These are phyloP conservation scores for Hymenoscyphus repandus DNA, from an alignment of 2,329 filamentous ascomycete genomes.

Conservation along the genomic window DNA sequence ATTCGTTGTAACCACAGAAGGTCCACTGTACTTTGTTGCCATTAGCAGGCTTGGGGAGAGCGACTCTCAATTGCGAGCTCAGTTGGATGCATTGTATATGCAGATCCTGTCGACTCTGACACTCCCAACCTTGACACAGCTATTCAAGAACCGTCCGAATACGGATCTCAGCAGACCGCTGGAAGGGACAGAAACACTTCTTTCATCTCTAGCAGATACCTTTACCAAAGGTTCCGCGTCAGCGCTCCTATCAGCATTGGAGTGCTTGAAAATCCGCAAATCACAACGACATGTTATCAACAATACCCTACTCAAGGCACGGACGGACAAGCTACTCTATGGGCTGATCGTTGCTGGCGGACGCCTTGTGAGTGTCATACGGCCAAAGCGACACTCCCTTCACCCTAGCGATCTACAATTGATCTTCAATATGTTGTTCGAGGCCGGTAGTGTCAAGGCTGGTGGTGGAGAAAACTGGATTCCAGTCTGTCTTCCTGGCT, in stretches of 20 bases:
- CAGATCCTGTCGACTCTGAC: constrained; percentile 95
- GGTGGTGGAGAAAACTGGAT: constrained; percentile 98
- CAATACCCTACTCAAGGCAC: constrained; percentile 74
- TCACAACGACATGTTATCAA: constrained; percentile 82
- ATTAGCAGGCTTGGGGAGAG: constrained; percentile 92
- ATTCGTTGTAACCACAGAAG: constrained; percentile 81
- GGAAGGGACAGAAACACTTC: constrained; percentile 82
- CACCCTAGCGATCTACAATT: constrained; percentile 94
- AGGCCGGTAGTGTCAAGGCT: constrained; percentile 84
- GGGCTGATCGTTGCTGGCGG: constrained; percentile 90
- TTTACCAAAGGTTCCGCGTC: constrained; percentile 92
- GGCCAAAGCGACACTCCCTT: constrained; percentile 89
- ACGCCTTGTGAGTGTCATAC: constrained; percentile 86
- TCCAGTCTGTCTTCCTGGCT: constrained; percentile 88
- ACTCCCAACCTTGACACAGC: constrained; percentile 75
- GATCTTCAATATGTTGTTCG: constrained; percentile 99
- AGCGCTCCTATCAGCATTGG: constrained; percentile 79
- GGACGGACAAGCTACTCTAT: constrained; percentile 76
- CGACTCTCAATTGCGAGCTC: constrained; percentile 77
- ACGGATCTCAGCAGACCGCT: constrained; percentile 86
- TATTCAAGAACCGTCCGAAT: constrained; percentile 88
- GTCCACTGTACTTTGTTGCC: constrained; percentile 86
- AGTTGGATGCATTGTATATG: constrained; percentile 95
- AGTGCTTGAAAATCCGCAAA: constrained; percentile 89
- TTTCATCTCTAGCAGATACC: constrained; percentile 88